A percentile compares a stretch with the other conserved stretches of the same genome.
Conservation (phyloP, 768 basidiomycete genomes). For the Bullera alba region DNA sequence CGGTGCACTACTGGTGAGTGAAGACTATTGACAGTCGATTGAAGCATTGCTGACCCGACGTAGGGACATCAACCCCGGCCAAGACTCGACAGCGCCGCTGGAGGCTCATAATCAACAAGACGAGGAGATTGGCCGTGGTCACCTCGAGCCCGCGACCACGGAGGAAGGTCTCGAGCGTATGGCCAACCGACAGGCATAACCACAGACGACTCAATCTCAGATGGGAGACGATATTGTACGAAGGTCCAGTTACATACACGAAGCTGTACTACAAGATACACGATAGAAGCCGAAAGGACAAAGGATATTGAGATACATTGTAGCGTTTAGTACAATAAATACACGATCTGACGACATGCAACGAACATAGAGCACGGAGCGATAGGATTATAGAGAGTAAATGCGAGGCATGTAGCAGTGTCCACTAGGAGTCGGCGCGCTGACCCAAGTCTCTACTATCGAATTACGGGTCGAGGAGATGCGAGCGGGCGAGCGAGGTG, state of each 20-base stretch:
- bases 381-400: no score
- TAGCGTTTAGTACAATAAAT: no score
- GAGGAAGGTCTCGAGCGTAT: not conserved
- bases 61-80: constrained; percentile 54
- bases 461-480: no score
- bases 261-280: not conserved
- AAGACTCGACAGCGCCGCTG: constrained; percentile 45
- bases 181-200: not conserved
- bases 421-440: no score
- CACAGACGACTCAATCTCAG: no score
- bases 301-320: no score
- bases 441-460: no score
- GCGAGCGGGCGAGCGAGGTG: not conserved
- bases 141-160: not conserved
- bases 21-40: not conserved
- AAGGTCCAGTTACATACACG: not conserved
- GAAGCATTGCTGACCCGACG: constrained; percentile 40
- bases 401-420: no score
- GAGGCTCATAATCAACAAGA: not conserved
- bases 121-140: constrained; percentile 5
- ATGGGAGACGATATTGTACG: no score
- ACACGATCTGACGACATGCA: no score
- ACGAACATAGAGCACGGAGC: no score
- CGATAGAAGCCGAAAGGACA: not conserved
- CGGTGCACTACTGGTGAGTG: constrained; percentile 34